Base-by-base conservation (phyloP, 805 yeast species). In the Hagleromyces aurorensis region DNA sequence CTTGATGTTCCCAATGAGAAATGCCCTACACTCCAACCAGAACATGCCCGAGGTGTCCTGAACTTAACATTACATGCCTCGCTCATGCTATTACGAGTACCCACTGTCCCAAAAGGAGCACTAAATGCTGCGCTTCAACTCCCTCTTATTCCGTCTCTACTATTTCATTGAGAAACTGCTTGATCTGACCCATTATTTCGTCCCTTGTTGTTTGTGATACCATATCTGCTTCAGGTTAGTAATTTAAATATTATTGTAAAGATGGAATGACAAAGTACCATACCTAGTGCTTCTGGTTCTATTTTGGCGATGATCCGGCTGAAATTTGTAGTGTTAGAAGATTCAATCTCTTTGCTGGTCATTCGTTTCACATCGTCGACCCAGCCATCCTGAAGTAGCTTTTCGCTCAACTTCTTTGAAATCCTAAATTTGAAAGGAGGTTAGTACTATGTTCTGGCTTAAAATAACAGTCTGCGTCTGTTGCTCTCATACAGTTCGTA, bases 321-420 rank as follows among this genome's bases (percentile, higher is more conserved):
- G 38, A 77, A 77, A 40, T 65, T 75, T 8, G 71, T 64, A 7
- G 55, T 52, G 21, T 61, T 65, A 14, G 62, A 61, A n/a, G 52
- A 44, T 16, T 59, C 35, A 21, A 39, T 45, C 55, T 36, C 48
- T 69, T 69, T 52, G 57, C 69, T 36, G 38, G 93, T 80, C 23
- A 79, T 43, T 21, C 67, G 69, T 25, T 72, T 65, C 16, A 87
- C 75, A 32, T 77, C 67, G 43, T 84, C 94, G 37, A 72, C 74
- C 96, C 96, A 87, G 5, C 96, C 96, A 1, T 78, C 68, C 48
- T 81, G 80, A 30, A 75, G 68, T 7, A 87, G 66, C 46, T 71
- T 72, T 32, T 76, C 66, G 43, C 74, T 73, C 35, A 87, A 59
- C 27, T 68, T 64, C 29, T 70, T 69, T 28, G 79, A 75, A 32